Evolutionary conservation across 148 eudicot species (phyloP).

Genomic region (Dianthus caryophyllus): DNA sequence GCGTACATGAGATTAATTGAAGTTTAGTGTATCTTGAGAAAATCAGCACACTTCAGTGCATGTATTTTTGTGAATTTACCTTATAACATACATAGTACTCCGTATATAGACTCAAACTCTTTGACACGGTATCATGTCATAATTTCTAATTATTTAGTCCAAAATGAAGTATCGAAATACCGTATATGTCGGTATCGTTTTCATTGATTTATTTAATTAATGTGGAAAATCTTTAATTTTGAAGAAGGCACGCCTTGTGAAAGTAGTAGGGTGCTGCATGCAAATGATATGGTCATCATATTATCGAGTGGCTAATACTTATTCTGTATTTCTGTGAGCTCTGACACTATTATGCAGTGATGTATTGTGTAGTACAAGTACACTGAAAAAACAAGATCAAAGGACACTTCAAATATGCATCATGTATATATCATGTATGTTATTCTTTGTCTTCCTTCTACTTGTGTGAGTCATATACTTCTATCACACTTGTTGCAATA

Average conservation of each 20-base stretch:
- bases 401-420: neutral
- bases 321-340: neutral
- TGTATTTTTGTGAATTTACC: too few species aligned
- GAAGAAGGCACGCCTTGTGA: constrained; percentile 23
- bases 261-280: neutral
- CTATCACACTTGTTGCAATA: constrained; percentile 14
- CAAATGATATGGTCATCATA: constrained; percentile 5
- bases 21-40: too few species aligned
- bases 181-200: too few species aligned
- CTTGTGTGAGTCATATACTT: neutral
- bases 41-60: too few species aligned
- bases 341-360: neutral
- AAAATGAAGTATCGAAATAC: too few species aligned
- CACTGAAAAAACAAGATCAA: neutral
- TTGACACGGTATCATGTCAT: too few species aligned
- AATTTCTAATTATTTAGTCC: too few species aligned
- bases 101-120: too few species aligned
- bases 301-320: neutral
- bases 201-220: too few species aligned
- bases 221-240: too few species aligned
- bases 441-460: constrained; percentile 16
- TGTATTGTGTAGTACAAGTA: neutral
- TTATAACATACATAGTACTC: too few species aligned
- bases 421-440: constrained; percentile 30
- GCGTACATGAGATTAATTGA: too few species aligned